Evolutionary conservation across 805 yeast genomes (phyloP).

Genomic region (Barnettozyma siamensis): DNA sequence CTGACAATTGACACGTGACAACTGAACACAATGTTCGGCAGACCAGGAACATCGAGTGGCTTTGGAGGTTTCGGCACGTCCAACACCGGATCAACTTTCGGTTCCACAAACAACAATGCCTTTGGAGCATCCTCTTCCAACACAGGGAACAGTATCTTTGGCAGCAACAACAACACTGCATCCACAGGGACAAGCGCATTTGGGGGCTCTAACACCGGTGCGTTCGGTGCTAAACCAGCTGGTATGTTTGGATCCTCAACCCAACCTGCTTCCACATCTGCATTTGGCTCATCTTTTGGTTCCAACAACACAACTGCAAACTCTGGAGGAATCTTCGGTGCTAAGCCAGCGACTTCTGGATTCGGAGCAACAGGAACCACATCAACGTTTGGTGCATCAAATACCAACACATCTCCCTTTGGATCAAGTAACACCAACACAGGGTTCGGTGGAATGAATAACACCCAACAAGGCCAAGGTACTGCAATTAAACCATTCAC

Average conservation of each 20-base stretch:
- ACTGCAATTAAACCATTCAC: constrained; percentile 68
- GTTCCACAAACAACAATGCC: constrained; percentile 18
- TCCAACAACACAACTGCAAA: constrained; percentile 21
- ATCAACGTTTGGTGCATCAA: constrained; percentile 23
- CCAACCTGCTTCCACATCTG: constrained; percentile 17
- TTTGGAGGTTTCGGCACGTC: constrained; percentile 31
- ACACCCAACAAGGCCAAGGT: constrained; percentile 45
- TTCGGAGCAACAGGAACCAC: constrained; percentile 7
- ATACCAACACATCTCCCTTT: constrained; percentile 36
- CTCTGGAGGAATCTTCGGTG: constrained; percentile 37
- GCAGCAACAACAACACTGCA: constrained; percentile 24
- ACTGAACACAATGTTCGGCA: constrained; percentile 22
- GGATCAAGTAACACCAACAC: constrained; percentile 24
- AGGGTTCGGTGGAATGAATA: constrained; percentile 18
- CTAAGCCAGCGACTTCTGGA: constrained; percentile 23
- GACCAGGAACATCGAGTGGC: constrained; percentile 20
- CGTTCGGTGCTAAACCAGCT: constrained; percentile 25
- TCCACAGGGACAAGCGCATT: constrained; percentile 20
- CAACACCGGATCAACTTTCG: constrained; percentile 25
- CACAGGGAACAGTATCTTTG: constrained; percentile 34
- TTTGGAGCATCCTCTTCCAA: constrained; percentile 24
- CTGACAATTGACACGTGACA: constrained; percentile 3
- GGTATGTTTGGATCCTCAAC: constrained; percentile 16
- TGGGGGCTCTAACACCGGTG: constrained; percentile 15
- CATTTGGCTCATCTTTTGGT: constrained; percentile 34